Evolutionary conservation across 331 rosid species (phyloP), one percentile per base, ranked within the genome.

Genomic region (Telfairia occidentalis): DNA sequence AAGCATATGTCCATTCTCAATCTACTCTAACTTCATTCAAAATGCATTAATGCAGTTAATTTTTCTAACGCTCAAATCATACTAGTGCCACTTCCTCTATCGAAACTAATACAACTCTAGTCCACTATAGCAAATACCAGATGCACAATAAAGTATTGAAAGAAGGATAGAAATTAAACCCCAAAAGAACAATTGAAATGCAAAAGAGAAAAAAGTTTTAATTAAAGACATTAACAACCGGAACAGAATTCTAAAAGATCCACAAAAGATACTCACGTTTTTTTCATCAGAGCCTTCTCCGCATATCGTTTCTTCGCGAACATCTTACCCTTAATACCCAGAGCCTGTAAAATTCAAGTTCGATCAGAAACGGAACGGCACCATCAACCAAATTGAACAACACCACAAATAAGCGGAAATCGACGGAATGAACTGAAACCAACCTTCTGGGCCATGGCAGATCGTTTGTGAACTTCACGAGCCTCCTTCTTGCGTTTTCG

Each of bases 401-500:
- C 15, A 10, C 16, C 52, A 40, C 37, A 58, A 21, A 54, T 28
- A 66, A 2, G 29, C 30, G 12, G 21, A 15, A 10, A 43, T 18
- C 13, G 1, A 3, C 3, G 50, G 7, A 2, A 26, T 24, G 10
- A 9, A 70, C 13, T 10, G 5, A 48, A 72, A 24, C 11, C 3
- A 54, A 93, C 98, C 92, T 86, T 90, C 81, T 92, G 98, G 1
- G 98, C 97, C 13, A 54, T 89, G 26, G 82, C n/a, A 78, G 98
- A 90, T 78, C 78, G 97, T 75, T 84, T 87, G 81, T 89, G 97
- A 69, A 84, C 91, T 71, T 86, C 80, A 75, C 98, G 98, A 74
- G 98, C 98, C 71, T 81, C 89, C 76, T 82, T 91, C 91, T 93
- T 93, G 84, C 98, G 97, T 82, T 85, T 88, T 19, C 98, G 98